A percentile compares a stretch with the other conserved stretches of the same genome.
These are phyloP conservation scores for Globisporangium recalcitrans DNA, from an alignment of 352 stramenopile species.

Conservation along the genomic window DNA sequence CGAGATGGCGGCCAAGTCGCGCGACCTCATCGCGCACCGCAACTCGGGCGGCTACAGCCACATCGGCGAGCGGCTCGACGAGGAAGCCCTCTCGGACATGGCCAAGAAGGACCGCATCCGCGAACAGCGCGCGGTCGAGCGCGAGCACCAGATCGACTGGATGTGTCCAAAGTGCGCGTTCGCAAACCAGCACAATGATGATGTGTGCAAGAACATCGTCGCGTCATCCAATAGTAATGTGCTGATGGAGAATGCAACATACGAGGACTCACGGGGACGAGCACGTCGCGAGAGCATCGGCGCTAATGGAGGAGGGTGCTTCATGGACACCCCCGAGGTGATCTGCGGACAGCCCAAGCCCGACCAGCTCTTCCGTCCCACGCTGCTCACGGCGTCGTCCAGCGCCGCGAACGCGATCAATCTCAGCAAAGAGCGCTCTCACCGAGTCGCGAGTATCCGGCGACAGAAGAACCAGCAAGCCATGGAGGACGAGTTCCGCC, in stretches of 20 bases:
- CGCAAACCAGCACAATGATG: constrained; percentile 52
- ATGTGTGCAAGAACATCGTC: constrained; percentile 56
- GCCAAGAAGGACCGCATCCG: constrained; percentile 53
- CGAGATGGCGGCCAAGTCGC: constrained; percentile 59
- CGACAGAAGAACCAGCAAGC: constrained; percentile 49
- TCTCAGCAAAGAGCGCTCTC: constrained; percentile 40
- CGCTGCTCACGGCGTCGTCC: constrained; percentile 35
- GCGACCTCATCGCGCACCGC: constrained; percentile 47
- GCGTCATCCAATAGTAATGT: background rate
- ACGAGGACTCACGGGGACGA: background rate
- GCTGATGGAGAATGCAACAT: background rate
- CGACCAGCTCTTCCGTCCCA: constrained; percentile 61
- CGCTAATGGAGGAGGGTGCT: constrained; percentile 12
- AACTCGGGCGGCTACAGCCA: constrained; percentile 48
- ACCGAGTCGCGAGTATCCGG: constrained; percentile 27
- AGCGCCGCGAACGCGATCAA: constrained; percentile 21
- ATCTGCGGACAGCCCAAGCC: constrained; percentile 58
- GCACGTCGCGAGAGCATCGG: constrained; percentile 17
- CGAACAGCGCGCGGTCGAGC: constrained; percentile 35
- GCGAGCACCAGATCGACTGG: constrained; percentile 57
- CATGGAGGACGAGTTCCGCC: constrained; percentile 58
- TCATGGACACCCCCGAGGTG: constrained; percentile 20
- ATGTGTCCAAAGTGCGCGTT: constrained; percentile 76
- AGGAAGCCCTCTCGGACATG: constrained; percentile 60
- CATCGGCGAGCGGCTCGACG: constrained; percentile 68